These are phyloP conservation scores for Rhodomyrtus tomentosa DNA, from an alignment of 345 rosid genomes.

Conservation along the genomic window DNA sequence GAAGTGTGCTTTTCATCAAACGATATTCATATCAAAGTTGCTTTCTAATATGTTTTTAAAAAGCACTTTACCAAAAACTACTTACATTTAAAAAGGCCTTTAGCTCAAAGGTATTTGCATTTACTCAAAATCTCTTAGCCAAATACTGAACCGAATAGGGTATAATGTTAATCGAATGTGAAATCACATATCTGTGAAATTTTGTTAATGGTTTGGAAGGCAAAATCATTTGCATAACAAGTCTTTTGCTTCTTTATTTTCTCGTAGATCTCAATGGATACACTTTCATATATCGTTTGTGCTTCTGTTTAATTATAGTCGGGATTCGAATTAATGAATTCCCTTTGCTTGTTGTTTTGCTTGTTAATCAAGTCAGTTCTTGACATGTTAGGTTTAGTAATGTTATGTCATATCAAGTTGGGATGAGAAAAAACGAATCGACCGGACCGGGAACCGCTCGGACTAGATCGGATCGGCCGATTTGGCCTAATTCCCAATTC, in stretches of 20 bases:
- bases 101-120: no score
- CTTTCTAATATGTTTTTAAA: no score
- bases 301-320: neutral
- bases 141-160: no score
- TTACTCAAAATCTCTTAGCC: no score
- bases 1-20: no score
- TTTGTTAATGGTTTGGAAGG: neutral
- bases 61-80: no score
- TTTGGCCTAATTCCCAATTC: no score
- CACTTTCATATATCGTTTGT: neutral
- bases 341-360: neutral
- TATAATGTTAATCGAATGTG: neutral
- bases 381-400: neutral
- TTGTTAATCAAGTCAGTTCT: neutral
- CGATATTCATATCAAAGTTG: no score
- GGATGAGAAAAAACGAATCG: no score
- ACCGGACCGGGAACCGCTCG: no score
- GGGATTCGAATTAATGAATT: neutral
- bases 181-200: neutral
- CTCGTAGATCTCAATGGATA: neutral
- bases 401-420: neutral
- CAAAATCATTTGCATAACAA: neutral
- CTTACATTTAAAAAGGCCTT: no score
- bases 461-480: no score
- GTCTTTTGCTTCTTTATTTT: neutral